Base-by-base conservation (phyloP, 371 early-diverging fungal species). In the Mortierella sp. region DNA sequence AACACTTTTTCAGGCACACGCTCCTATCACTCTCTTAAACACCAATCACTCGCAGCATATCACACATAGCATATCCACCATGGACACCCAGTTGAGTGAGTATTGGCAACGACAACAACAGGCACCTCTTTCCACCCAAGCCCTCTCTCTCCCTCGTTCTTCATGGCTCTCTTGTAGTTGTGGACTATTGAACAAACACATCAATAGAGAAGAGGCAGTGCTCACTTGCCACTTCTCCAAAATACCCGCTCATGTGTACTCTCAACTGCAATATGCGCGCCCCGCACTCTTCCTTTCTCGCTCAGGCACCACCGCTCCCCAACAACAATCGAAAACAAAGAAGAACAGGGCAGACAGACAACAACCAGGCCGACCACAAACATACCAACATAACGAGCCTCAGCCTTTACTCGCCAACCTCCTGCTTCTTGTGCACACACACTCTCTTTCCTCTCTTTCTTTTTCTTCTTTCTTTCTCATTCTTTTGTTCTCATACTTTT, bases 191-290 rank as follows among this genome's bases (percentile, higher is more conserved):
- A 10, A 21, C 59, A n/a, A 31, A 59, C 5, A 13, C 48, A 46
- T 46, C 8, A 5, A 8, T 14, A 28, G 9, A 34, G 34, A 37
- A 37, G 67, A 67, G 67, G 67, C 67, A 67, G 67, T 67, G 67
- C 67, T 67, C 67, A 21, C 4, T 34, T 28, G n/a, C 8, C 50
- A 50, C 16, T 50, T 16, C 16, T 50, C 0, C 50, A 57, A 61
- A 67, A 40, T 67, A 67, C 67, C 43, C 67, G 24, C 67, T 67
- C 10, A 37, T 67, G 67, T 37, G 67, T 67, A 67, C 67, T 37
- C 21, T 10, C 24, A 67, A 67, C 10, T 37, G 21, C 21, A 67
- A 11, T 50, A 50, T 50, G 50, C 21, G 40, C 24, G 37, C 67
- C 40, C 67, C 34, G 61, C 61, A 34, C 55, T 54, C 59, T 6